Percentiles rank a stretch among this genome's conserved stretches.
Conservation (phyloP, 2,329 filamentous ascomycete species). For the Sporothrix euskadiensis region DNA sequence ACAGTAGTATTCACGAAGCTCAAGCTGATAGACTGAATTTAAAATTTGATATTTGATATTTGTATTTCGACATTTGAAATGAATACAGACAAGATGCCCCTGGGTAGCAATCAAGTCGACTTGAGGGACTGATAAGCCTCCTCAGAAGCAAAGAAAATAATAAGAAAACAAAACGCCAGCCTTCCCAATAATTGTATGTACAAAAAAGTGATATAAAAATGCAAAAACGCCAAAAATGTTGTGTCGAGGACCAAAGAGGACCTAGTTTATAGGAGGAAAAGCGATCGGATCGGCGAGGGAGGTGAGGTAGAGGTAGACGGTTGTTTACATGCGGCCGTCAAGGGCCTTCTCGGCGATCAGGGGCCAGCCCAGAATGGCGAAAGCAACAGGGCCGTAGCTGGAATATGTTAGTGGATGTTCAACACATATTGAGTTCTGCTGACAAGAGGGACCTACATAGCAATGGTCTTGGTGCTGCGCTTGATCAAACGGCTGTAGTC, state of each 20-base stretch:
- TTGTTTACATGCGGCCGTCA: constrained; percentile 34
- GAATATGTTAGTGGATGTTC: not conserved
- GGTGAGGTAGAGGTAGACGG: not conserved
- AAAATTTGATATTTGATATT: not conserved
- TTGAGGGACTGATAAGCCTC: not conserved
- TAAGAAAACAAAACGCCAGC: not conserved
- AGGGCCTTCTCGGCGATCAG: constrained; percentile 33
- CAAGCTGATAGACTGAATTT: not conserved
- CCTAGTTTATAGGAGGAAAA: not conserved
- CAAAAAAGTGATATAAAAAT: constrained; percentile 15
- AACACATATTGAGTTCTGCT: no score
- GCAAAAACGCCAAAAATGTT: constrained; percentile 9
- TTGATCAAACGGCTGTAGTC: constrained; percentile 45
- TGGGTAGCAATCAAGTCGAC: not conserved
- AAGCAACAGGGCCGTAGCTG: constrained; percentile 43
- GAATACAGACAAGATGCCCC: not conserved
- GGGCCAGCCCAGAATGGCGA: constrained; percentile 45
- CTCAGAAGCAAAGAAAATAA: not conserved
- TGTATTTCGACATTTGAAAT: constrained; percentile 9
- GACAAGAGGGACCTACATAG: constrained; percentile 40
- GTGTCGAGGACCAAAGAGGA: not conserved
- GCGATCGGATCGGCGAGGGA: not conserved
- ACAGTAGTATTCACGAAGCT: not conserved
- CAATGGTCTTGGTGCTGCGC: constrained; percentile 37
- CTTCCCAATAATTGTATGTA: constrained; percentile 18